Evolutionary conservation across 805 yeast genomes (phyloP).

Genomic region (Ogataea glucozyma): DNA sequence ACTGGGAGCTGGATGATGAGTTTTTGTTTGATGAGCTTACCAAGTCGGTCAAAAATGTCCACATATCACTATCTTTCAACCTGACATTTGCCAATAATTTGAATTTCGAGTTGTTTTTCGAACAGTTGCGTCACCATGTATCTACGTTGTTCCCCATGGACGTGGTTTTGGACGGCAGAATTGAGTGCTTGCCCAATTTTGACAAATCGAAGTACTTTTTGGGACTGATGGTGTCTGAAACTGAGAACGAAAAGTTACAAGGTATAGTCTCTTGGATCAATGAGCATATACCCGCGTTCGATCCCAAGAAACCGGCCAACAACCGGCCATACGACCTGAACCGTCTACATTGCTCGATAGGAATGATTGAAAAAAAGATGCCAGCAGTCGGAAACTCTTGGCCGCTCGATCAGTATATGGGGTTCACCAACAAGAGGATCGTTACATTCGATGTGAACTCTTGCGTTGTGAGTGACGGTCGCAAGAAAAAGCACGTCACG

Average conservation of each 20-base stretch:
- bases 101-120: conserved; percentile 1
- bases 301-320: conserved; percentile 1
- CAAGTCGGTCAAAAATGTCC: conserved; percentile 14
- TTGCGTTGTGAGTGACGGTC: conserved; percentile 2
- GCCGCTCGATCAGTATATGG: neutral
- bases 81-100: conserved; percentile 12
- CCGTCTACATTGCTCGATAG: conserved; percentile 19
- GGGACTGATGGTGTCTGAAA: conserved; percentile 14
- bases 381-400: neutral
- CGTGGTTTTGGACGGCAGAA: conserved; percentile 5
- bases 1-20: conserved; percentile 7
- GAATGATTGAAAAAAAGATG: conserved; percentile 1
- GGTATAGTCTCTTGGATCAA: conserved; percentile 16
- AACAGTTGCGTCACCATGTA: neutral
- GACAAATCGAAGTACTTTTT: conserved; percentile 20
- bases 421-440: neutral
- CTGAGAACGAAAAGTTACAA: neutral
- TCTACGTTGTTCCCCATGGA: conserved; percentile 8
- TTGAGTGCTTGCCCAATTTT: conserved; percentile 19
- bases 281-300: conserved; percentile 7
- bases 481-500: neutral
- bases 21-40: conserved; percentile 18
- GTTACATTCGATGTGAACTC: neutral
- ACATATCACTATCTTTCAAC: conserved; percentile 25
- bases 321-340: conserved; percentile 10